A percentile compares a stretch with the other conserved stretches of the same genome.
These are phyloP conservation scores for Aspergillus steynii DNA, from an alignment of 495 filamentous ascomycete genomes.

Conservation along the genomic window DNA sequence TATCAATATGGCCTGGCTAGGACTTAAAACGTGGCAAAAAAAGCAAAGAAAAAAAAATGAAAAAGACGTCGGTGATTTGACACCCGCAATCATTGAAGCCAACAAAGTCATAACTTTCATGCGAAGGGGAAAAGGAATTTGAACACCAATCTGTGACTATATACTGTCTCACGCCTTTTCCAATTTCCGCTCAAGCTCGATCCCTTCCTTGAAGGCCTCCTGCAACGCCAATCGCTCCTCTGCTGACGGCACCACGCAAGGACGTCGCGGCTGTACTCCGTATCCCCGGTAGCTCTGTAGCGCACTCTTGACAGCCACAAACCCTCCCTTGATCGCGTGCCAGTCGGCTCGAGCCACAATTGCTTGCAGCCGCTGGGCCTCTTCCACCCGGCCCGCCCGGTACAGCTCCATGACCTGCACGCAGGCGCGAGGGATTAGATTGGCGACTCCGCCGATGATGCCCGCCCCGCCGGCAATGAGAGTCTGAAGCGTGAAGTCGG, in stretches of 20 bases:
- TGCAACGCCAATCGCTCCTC: slow-evolving; percentile 62
- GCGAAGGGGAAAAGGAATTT: not conserved
- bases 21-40: not conserved
- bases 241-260: slow-evolving; percentile 67
- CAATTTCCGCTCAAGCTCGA: slow-evolving; percentile 65
- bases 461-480: slow-evolving; percentile 82
- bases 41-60: not conserved
- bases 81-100: not conserved
- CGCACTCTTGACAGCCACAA: slow-evolving; percentile 81
- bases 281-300: slow-evolving; percentile 75
- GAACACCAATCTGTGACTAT: not conserved
- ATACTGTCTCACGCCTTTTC: slow-evolving; percentile 22
- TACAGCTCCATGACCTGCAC: slow-evolving; percentile 73
- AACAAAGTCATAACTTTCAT: not conserved
- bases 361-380: slow-evolving; percentile 77
- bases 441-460: slow-evolving; percentile 81
- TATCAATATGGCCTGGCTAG: not conserved
- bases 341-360: slow-evolving; percentile 83
- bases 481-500: slow-evolving; percentile 86
- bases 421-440: slow-evolving; percentile 78
- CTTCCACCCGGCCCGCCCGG: slow-evolving; percentile 61
- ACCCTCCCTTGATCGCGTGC: slow-evolving; percentile 82
- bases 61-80: not conserved
- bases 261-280: slow-evolving; percentile 73
- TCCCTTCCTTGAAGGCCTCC: slow-evolving; percentile 71